Evolutionary conservation across 176 grass and related monocot species (phyloP).

Genomic region (Guadua angustifolia): DNA sequence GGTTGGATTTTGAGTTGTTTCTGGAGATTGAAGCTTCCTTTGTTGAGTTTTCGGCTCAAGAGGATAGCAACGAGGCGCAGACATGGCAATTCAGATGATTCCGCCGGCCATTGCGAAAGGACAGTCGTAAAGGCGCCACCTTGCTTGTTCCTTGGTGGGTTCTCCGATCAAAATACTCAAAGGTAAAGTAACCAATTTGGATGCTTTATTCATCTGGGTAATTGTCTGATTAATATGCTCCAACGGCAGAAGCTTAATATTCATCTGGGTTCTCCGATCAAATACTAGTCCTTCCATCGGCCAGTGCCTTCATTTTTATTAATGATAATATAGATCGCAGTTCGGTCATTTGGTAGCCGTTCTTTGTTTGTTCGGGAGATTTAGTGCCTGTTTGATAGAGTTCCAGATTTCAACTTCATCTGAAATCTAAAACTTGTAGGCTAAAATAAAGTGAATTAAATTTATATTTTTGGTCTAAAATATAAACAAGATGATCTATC

Average conservation of each 20-base stretch:
- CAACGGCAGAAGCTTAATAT: background rate
- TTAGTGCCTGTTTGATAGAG: no score
- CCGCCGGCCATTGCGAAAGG: background rate
- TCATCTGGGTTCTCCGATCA: background rate
- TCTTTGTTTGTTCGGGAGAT: background rate
- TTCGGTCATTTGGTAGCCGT: background rate
- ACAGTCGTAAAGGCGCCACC: background rate
- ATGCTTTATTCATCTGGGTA: conserved; percentile 7
- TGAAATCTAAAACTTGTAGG: no score
- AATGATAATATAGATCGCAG: background rate
- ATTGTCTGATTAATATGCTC: background rate
- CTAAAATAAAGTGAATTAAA: no score
- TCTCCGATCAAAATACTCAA: conserved; percentile 31
- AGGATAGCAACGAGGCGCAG: background rate
- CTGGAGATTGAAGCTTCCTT: background rate
- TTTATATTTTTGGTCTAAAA: no score
- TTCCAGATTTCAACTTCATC: no score
- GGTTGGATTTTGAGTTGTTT: conserved; percentile 3
- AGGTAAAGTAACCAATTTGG: background rate
- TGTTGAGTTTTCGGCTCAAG: background rate
- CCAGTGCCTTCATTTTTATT: background rate
- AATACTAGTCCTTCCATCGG: background rate
- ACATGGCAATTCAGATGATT: conserved; percentile 1
- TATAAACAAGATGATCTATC: no score
- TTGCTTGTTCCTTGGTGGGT: background rate